phyloP scores from a whole-genome alignment of 805 yeast species.

The Yarrowia sp. region DNA sequence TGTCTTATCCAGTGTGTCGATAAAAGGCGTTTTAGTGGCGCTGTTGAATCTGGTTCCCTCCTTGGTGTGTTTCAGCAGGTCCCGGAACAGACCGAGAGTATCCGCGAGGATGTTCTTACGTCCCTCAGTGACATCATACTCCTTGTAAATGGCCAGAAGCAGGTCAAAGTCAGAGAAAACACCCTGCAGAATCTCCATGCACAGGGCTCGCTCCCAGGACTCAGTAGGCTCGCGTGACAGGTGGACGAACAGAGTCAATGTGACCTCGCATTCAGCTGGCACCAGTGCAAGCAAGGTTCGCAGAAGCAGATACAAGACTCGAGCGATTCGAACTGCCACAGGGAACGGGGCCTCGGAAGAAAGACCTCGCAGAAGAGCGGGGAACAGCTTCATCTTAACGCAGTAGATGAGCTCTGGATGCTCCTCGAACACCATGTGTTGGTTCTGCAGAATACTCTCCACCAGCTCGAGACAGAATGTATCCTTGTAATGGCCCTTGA shows the following conservation, averaged over 20 bases:
- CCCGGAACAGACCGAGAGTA: conserved; percentile 46
- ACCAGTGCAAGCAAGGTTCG: conserved; percentile 59
- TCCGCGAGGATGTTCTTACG: conserved; percentile 62
- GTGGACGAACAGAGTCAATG: conserved; percentile 71
- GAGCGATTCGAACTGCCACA: conserved; percentile 67
- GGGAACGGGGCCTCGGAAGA: conserved; percentile 62
- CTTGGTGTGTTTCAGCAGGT: not conserved
- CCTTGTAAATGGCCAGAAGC: conserved; percentile 52
- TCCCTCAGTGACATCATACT: conserved; percentile 59
- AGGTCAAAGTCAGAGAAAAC: conserved; percentile 56
- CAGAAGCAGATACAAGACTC: conserved; percentile 64
- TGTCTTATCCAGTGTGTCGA: conserved; percentile 76
- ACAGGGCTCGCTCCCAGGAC: conserved; percentile 69
- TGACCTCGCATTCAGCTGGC: conserved; percentile 76
- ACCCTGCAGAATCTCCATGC: conserved; percentile 68
- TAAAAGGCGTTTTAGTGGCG: conserved; percentile 49
- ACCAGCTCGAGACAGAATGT: conserved; percentile 76
- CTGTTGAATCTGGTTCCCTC: conserved; percentile 21
- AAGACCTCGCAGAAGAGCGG: conserved; percentile 67
- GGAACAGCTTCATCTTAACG: conserved; percentile 67
- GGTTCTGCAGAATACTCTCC: conserved; percentile 72
- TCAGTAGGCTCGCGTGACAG: conserved; percentile 57
- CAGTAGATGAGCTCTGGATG: conserved; percentile 67
- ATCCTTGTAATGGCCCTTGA: conserved; percentile 49
- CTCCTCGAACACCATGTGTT: conserved; percentile 51